Evolutionary conservation across 1,284 basidiomycete genomes (phyloP), one percentile per base, ranked within the genome.

Genomic region (Fomitopsis schrenkii): DNA sequence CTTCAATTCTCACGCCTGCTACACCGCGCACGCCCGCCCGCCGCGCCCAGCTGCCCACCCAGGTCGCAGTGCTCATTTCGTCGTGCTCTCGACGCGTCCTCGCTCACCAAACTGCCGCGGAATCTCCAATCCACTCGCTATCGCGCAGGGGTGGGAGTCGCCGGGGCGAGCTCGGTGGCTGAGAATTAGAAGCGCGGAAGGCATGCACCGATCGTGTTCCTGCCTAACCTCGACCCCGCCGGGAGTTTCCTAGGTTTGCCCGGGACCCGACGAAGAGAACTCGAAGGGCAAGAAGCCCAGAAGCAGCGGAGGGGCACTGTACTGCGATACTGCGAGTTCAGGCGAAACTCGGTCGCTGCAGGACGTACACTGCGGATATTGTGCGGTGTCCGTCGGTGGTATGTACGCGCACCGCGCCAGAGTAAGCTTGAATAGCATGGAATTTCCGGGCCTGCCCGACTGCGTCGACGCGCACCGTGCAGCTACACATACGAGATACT

Each of bases 1-100:
- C 77, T 80, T 81, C 65, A 28, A 58, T 81, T 80, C 80, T 70
- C 80, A 82, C 80, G 76, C 64, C 33, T 53, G 38, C 54, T 57
- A 28, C 14, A 15, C 28, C 22, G 22, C 22, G 22, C 22, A 22
- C 22, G 22, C 22, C 22, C 22, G 22, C 22, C 48, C 15, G 14
- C 48, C 38, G 12, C 38, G 38, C 38, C 38, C 38, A 40, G 38
- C 14, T 22, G 22, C 22, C 22, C 22, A 22, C 22, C 22, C 22
- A 22, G 9, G 8, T 40, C 30, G 38, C 19, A 5, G 5, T 14
- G 46, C 48, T 33, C 48, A 33, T 50, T 5, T 30, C 28, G 48
- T 17, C 48, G 48, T 50, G 48, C 48, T 30, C 48, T 30, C 48
- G 48, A 15, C 12, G 48, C 28, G 28, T 7, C 48, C 19, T 50